phyloP scores from a whole-genome alignment of 2,329 filamentous ascomycete species.

The Beauveria sp. region DNA sequence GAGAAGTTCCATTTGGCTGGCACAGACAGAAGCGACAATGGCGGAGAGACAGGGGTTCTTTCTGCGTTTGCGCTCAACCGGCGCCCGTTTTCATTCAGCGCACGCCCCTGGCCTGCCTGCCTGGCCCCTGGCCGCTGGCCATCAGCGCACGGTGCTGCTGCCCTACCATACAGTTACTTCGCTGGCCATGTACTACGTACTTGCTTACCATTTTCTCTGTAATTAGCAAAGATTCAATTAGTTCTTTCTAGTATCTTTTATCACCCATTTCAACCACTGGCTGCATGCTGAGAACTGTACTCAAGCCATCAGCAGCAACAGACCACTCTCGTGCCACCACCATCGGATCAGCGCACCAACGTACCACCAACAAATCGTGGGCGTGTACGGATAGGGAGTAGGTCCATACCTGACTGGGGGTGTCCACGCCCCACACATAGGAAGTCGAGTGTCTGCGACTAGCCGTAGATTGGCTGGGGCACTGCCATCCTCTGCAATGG shows the following conservation, averaged over 20 bases:
- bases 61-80: not conserved
- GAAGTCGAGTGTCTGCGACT: not conserved
- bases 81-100: not conserved
- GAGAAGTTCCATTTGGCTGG: not conserved
- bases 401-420: not conserved
- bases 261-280: not conserved
- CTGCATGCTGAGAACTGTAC: not conserved
- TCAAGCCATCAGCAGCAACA: too few species aligned
- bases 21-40: not conserved
- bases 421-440: not conserved
- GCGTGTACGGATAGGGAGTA: not conserved
- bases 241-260: not conserved
- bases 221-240: not conserved
- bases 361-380: not conserved
- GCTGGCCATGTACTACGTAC: too few species aligned
- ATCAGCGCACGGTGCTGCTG: not conserved
- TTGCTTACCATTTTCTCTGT: too few species aligned
- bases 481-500: not conserved
- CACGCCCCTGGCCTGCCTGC: not conserved
- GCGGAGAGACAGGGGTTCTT: not conserved
- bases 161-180: not conserved
- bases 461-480: constrained; percentile 2
- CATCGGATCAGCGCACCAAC: not conserved
- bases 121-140: not conserved
- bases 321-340: too few species aligned